phyloP scores from a whole-genome alignment of 2,329 filamentous ascomycete species.

The Fusarium vanettenii region DNA sequence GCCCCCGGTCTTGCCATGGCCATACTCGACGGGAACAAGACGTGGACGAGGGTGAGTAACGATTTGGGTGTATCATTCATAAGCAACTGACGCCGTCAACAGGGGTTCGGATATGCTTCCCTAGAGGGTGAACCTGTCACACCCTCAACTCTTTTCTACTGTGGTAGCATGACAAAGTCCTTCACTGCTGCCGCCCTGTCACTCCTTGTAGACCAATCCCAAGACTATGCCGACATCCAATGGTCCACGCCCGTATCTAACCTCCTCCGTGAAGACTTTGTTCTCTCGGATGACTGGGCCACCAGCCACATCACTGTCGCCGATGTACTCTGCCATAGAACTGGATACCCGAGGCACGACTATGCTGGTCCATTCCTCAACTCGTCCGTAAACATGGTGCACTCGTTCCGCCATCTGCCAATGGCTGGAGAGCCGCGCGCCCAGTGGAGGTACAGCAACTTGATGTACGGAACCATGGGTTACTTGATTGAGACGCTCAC shows the following conservation, averaged over 20 bases:
- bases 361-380: constrained; percentile 24
- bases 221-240: constrained; percentile 53
- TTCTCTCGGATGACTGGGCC: constrained; percentile 55
- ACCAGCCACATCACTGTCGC: constrained; percentile 61
- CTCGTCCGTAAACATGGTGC: constrained; percentile 41
- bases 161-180: constrained; percentile 65
- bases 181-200: constrained; percentile 61
- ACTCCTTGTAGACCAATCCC: constrained; percentile 57
- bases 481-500: constrained; percentile 55
- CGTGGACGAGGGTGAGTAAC: constrained; percentile 46
- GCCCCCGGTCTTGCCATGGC: constrained; percentile 56
- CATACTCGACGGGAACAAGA: constrained; percentile 52
- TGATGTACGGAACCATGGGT: constrained; percentile 58
- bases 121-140: constrained; percentile 52
- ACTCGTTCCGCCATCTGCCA: constrained; percentile 56
- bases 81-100: background rate
- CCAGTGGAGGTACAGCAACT: constrained; percentile 59
- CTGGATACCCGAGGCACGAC: constrained; percentile 58
- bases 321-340: constrained; percentile 62
- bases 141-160: constrained; percentile 61
- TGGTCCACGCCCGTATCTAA: constrained; percentile 58
- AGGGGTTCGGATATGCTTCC: constrained; percentile 55
- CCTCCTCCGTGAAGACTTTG: constrained; percentile 60
- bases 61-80: background rate
- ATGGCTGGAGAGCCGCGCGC: constrained; percentile 56